Base-by-base conservation (phyloP, 306 rosid species). In the Lathyrus oleraceus region DNA sequence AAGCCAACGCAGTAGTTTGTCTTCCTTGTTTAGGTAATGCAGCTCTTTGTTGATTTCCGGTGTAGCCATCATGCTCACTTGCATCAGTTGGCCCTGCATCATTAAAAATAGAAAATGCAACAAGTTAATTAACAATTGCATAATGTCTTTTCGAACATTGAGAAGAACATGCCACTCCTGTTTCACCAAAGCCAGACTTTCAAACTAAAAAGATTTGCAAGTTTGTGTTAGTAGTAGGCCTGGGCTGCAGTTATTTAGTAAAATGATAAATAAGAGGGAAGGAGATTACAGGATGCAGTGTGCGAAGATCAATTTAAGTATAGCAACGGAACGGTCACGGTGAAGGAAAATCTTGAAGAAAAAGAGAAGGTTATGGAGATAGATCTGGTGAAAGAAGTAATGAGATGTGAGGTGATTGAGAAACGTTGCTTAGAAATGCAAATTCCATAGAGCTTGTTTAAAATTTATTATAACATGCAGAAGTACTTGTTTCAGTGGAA, bases 21-120 rank as follows among this genome's bases (percentile, higher is more conserved):
- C 98, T 80, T 94, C 98, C 85, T 90, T 90, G 88, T 88, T 90
- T 69, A 94, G 81, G 88, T 94, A 94, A 67, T 85, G 97, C 65
- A 93, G 83, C 87, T 93, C 98, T 76, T 88, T 86, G 89, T 93
- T 93, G 73, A 90, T 83, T 84, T 81, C 83, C 8, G 97, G 97
- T 3, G 90, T 84, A 67, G 98, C 90, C 98, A 93, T 93, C 96
- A 93, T 87, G 35, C 94, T 90, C 87, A 90, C 83, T 82, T 94
- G 98, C 98, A 88, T 84, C 82, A 94, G 64, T 48, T 70, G 81
- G 70, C 97, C 98, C 98, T 94, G 35, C 78, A 82, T 43, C 47
- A 71, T 65, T n/a, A 2, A 44, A 64, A 74, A 28, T 2, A 10
- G 56, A 73, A 68, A 39, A 48, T 4, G 38, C 12, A 15, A 57